Conservation (phyloP, 2,329 filamentous ascomycete genomes). For the Talaromyces sp. region DNA sequence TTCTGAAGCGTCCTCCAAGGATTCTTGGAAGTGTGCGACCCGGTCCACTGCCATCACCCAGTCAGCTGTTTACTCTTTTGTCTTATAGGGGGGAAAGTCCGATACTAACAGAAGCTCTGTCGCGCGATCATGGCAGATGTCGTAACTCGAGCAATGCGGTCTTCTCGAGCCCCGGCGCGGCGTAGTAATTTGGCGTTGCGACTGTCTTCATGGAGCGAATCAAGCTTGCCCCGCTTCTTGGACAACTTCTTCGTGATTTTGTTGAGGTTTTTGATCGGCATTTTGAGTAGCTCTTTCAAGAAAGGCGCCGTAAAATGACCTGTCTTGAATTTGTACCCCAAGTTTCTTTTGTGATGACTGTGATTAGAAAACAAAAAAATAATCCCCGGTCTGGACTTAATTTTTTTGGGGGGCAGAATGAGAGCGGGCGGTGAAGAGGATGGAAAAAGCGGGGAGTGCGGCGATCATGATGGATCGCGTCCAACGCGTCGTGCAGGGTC, state of each 20-base stretch:
- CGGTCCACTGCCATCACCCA: constrained; percentile 51
- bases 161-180: constrained; percentile 72
- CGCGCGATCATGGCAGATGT: constrained; percentile 67
- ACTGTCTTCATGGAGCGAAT: constrained; percentile 78
- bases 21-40: constrained; percentile 66
- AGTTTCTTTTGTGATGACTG: neutral
- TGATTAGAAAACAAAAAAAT: neutral
- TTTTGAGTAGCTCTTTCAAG: constrained; percentile 28
- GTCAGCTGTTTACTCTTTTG: neutral
- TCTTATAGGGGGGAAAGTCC: neutral
- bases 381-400: neutral
- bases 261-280: constrained; percentile 65
- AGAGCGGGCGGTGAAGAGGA: constrained; percentile 20
- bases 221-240: constrained; percentile 73
- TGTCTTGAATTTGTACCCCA: neutral
- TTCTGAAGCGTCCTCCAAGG: constrained; percentile 35
- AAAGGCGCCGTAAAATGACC: neutral
- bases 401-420: constrained; percentile 27
- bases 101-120: constrained; percentile 60
- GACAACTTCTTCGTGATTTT: constrained; percentile 86
- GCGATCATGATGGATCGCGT: constrained; percentile 6
- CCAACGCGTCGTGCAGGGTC: constrained; percentile 7
- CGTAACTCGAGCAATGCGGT: constrained; percentile 69
- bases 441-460: neutral
- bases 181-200: constrained; percentile 78